phyloP scores from a whole-genome alignment of 768 basidiomycete genomes.

The Lactarius trivialis region DNA sequence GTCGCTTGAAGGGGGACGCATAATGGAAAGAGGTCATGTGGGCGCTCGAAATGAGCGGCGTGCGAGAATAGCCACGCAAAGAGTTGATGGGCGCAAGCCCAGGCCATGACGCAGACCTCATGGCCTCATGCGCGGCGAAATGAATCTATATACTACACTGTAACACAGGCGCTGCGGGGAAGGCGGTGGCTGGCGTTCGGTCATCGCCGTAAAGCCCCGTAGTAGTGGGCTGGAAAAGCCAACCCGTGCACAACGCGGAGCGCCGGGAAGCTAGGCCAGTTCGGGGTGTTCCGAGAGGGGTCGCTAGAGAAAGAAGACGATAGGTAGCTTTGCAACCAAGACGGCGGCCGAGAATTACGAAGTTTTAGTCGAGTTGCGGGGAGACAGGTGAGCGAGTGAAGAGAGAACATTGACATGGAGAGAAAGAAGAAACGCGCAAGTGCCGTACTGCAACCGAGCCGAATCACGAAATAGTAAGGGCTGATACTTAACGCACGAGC shows the following conservation, averaged over 20 bases:
- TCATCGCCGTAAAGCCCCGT: conserved; percentile 2
- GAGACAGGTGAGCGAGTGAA: not conserved
- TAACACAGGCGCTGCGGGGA: conserved; percentile 18
- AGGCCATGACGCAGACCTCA: conserved; percentile 17
- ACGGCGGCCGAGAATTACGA: conserved; percentile 1
- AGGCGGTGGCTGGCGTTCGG: conserved; percentile 12
- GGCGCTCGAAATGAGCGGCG: conserved; percentile 9
- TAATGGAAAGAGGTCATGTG: conserved; percentile 14
- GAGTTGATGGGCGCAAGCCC: conserved; percentile 18
- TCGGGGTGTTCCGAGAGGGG: conserved; percentile 10
- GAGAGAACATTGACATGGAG: conserved; percentile 13
- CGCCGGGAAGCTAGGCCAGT: not conserved
- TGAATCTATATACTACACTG: not conserved
- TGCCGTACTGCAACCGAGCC: conserved; percentile 18
- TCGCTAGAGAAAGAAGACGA: not conserved
- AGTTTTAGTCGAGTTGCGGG: conserved; percentile 1
- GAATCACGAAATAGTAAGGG: conserved; percentile 16
- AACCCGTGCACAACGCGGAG: conserved; percentile 7
- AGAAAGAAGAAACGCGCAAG: conserved; percentile 9
- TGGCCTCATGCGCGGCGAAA: not conserved
- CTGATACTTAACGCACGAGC: conserved; percentile 6
- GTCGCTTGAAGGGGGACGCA: not conserved
- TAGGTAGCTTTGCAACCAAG: not conserved
- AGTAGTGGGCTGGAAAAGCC: no score
- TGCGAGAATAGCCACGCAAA: conserved; percentile 7